Evolutionary conservation across 2,329 filamentous ascomycete genomes (phyloP), one percentile per base, ranked within the genome.

Genomic region (Xylariaceae sp.): DNA sequence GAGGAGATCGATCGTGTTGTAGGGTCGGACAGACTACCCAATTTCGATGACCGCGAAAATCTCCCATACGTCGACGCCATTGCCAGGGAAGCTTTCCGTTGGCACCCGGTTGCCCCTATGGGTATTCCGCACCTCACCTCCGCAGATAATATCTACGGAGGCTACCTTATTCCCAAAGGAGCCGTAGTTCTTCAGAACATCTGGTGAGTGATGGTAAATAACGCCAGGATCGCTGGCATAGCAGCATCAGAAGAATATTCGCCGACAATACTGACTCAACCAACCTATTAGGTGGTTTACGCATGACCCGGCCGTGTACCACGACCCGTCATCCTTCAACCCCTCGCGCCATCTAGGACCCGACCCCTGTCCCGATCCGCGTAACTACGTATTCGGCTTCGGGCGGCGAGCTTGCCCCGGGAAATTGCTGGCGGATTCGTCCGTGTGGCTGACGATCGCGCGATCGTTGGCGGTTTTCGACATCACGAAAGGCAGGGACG

Each of bases 281-380:
- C 23, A 26, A 26, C 23, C 9, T 9, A 26, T 26, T 44, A 65
- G 61, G 57, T 71, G 62, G 63, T 65, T 74, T 16, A 81, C 87
- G 20, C 88, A 90, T 70, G 88, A 91, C 65, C 82, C 85, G 1
- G 83, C 86, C 37, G 84, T 83, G 1, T 90, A 91, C 68, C 77
- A 82, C 0, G 48, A 72, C 9, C 73, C 73, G 0, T 57, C 56
- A 3, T 14, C 20, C 1, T 77, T 77, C 20, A 61, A 73, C 21
- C 74, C 73, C 0, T 69, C 70, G 1, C 65, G 74, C 0, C 75
- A 65, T 57, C 60, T 77, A 0, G 44, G 60, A 12, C 65, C 68
- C 5, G 57, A 66, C 1, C 65, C 68, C 0, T 68, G 70, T 14
- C 71, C 68, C 0, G 68, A 73, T 7, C 71, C 75, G 0, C 23